phyloP scores from a whole-genome alignment of 139 green algal species.

The Nannochloris sp. region DNA sequence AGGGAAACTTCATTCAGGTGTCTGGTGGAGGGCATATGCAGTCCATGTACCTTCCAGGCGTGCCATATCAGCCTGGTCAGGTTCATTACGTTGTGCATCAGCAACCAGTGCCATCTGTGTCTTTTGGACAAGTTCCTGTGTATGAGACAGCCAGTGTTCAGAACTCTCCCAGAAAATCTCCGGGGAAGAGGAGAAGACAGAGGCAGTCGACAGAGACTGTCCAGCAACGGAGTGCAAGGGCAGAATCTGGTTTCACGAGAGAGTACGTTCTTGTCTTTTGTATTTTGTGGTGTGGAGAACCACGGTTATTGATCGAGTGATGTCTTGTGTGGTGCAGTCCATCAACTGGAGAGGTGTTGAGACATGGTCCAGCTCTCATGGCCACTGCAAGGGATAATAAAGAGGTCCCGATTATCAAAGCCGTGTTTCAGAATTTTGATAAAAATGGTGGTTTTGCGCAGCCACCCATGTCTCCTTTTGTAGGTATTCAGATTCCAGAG shows the following conservation, averaged over 20 bases:
- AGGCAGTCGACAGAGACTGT: slow-evolving; percentile 5
- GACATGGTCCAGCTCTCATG: slow-evolving; percentile 12
- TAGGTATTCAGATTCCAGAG: neutral
- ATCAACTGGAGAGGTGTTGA: slow-evolving; percentile 3
- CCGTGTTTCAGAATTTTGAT: slow-evolving; percentile 11
- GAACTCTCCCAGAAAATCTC: neutral
- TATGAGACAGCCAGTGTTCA: neutral
- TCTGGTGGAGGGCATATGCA: too few relatives aligned
- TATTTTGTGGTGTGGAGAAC: too few relatives aligned
- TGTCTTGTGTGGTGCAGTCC: slow-evolving; percentile 12
- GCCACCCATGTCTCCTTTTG: neutral
- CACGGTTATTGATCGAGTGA: too few relatives aligned
- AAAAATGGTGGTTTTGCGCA: neutral
- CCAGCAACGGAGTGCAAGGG: slow-evolving; percentile 4
- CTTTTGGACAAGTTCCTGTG: neutral
- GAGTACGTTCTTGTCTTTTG: slow-evolving; percentile 2
- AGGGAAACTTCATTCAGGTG: too few relatives aligned
- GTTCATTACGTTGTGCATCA: neutral
- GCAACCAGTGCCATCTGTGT: neutral
- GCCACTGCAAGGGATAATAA: slow-evolving; percentile 6
- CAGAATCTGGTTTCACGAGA: slow-evolving; percentile 5
- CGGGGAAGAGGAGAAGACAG: neutral
- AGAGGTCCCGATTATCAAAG: slow-evolving; percentile 5
- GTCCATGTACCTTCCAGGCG: too few relatives aligned
- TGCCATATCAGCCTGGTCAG: neutral